Conservation (phyloP, 148 eudicot genomes). For the Amaranthus palmeri region DNA sequence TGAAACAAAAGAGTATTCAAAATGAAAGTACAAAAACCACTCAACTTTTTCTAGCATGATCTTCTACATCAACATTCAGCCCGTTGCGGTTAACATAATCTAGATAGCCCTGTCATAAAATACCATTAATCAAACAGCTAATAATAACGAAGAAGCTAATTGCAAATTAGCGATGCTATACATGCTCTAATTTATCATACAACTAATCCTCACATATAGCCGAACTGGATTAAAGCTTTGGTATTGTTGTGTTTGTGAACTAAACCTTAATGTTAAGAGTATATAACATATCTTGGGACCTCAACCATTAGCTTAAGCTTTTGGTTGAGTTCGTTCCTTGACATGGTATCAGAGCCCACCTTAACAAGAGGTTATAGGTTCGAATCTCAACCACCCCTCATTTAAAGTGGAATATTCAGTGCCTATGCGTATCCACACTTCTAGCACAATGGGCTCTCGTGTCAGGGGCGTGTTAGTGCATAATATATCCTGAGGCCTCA, state of each 20-base stretch:
- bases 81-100: slow-evolving; percentile 47
- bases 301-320: too few relatives aligned
- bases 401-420: too few relatives aligned
- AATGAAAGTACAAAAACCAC: neutral
- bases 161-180: neutral
- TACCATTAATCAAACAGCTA: neutral
- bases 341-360: too few relatives aligned
- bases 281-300: neutral
- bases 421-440: too few relatives aligned
- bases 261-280: neutral
- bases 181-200: too few relatives aligned
- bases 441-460: too few relatives aligned
- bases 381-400: too few relatives aligned
- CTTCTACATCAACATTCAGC: slow-evolving; percentile 13
- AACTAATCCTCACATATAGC: neutral
- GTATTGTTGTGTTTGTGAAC: neutral
- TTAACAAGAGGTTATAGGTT: too few relatives aligned
- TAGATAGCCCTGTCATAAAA: slow-evolving; percentile 57
- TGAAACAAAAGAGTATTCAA: neutral
- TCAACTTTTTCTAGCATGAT: slow-evolving; percentile 15
- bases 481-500: too few relatives aligned
- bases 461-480: too few relatives aligned
- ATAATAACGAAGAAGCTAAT: neutral
- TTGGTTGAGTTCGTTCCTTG: too few relatives aligned
- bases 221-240: neutral